Base-by-base conservation (phyloP, 768 basidiomycete species). In the Asterophora parasitica region DNA sequence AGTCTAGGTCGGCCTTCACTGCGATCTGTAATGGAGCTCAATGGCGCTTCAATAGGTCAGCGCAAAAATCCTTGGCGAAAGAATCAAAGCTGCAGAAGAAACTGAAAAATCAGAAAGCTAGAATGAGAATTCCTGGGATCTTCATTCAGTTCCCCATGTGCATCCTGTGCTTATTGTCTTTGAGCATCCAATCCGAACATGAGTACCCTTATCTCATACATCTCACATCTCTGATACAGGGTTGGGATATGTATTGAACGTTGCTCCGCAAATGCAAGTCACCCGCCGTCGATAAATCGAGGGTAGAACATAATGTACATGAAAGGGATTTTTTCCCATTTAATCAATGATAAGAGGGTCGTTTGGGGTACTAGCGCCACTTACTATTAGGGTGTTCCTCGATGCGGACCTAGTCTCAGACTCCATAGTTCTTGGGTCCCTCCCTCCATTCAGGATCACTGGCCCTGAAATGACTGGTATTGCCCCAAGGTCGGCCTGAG, bases 11-110 rank as follows among this genome's bases (percentile, higher is more conserved):
- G 1, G 30, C n/a, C 30, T 46, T 44, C 46, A 28, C 20, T 41
- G 45, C 17, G n/a, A n/a, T n/a, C n/a, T n/a, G n/a, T n/a, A n/a
- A 38, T 34, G 38, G 38, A 47, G 39, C 48, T 49, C 53, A 26
- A 46, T 52, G 55, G 19, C 32, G 45, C 34, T 54, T 51, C 52
- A 56, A 53, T 58, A 90, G 88, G 83, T 92, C 52, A 79, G 86
- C 62, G 88, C 88, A 51, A 91, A 88, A 66, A 84, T 90, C 50
- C 63, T 89, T 37, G 82, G 83, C 8, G 73, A 82, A 63, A 74
- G 71, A 54, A 62, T 84, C 65, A 75, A 79, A 58, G 75, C 68
- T 44, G 68, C 65, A 44, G 67, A 73, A 54, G 65, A 66, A 38
- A 51, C 70, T 44, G 66, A 62, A 51, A 66, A 70, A 59, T 58